These are phyloP conservation scores for Boletus barrowsii DNA, from an alignment of 768 basidiomycete genomes.

Conservation along the genomic window DNA sequence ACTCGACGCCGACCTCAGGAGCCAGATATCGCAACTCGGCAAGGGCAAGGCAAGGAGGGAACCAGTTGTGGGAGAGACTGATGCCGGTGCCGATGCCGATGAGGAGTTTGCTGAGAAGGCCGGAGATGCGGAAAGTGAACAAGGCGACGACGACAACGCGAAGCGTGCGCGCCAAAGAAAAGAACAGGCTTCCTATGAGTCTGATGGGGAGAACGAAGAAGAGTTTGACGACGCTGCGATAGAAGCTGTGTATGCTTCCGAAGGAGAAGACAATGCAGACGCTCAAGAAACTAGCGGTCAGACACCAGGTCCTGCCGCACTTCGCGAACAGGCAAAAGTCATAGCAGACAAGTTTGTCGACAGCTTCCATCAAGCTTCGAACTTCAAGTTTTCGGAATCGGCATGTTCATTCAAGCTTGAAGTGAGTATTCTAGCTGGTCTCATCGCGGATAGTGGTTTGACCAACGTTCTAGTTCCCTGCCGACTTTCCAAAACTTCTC, in stretches of 20 bases:
- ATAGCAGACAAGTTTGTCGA: constrained; percentile 53
- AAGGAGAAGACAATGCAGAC: constrained; percentile 39
- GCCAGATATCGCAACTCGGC: constrained; percentile 78
- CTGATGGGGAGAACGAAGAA: constrained; percentile 46
- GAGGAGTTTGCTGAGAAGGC: constrained; percentile 39
- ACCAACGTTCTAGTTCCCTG: constrained; percentile 60
- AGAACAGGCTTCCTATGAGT: constrained; percentile 74
- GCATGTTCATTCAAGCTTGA: constrained; percentile 80
- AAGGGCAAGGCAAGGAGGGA: constrained; percentile 61
- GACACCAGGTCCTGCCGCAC: constrained; percentile 21
- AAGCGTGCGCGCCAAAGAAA: constrained; percentile 70
- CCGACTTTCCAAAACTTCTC: constrained; percentile 88
- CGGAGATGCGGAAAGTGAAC: constrained; percentile 71
- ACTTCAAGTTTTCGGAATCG: constrained; percentile 66
- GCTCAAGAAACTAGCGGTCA: constrained; percentile 24
- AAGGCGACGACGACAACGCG: constrained; percentile 77
- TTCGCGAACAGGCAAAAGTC: constrained; percentile 41
- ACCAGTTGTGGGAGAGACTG: constrained; percentile 42
- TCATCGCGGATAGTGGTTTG: background rate
- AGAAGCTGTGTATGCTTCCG: constrained; percentile 61
- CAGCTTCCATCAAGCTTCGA: constrained; percentile 61
- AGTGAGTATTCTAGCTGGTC: constrained; percentile 46
- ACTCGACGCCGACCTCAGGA: constrained; percentile 73
- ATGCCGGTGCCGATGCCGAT: constrained; percentile 47
- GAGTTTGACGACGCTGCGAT: constrained; percentile 52